These are phyloP conservation scores for Priceomyces haplophilus DNA, from an alignment of 805 yeast species.

Conservation along the genomic window DNA sequence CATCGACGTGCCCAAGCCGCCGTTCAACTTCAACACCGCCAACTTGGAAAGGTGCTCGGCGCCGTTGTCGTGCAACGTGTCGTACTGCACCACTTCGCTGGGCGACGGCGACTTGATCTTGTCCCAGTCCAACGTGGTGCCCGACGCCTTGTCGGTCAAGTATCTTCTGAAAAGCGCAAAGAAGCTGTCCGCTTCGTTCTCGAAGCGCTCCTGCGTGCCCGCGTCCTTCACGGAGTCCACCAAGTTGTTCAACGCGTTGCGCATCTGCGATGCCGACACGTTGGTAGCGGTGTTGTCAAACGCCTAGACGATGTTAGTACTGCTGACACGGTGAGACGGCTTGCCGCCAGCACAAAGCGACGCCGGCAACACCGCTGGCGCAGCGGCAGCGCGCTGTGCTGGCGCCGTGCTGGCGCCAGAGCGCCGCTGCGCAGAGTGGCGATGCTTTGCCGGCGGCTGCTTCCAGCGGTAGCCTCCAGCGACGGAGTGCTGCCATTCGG, in stretches of 20 bases:
- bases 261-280: slow-evolving; percentile 96
- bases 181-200: slow-evolving; percentile 90
- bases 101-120: slow-evolving; percentile 86
- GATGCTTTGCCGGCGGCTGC: no score
- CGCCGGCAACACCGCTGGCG: no score
- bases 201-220: slow-evolving; percentile 57
- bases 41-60: slow-evolving; percentile 64
- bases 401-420: no score
- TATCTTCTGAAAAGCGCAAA: slow-evolving; percentile 92
- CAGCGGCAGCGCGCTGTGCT: no score
- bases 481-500: no score
- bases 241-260: slow-evolving; percentile 87
- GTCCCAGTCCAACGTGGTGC: slow-evolving; percentile 88
- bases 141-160: slow-evolving; percentile 82
- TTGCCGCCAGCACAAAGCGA: no score
- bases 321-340: not conserved
- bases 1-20: slow-evolving; percentile 99
- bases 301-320: slow-evolving; percentile 49
- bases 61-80: slow-evolving; percentile 38
- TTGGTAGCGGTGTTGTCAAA: slow-evolving; percentile 93
- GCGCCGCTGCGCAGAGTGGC: no score
- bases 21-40: slow-evolving; percentile 94
- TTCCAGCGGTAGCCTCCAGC: no score
- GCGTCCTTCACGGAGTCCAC: slow-evolving; percentile 72
- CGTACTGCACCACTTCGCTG: slow-evolving; percentile 85